Evolutionary conservation across 495 filamentous ascomycete genomes (phyloP).

Genomic region (Glutinoglossum americanum): DNA sequence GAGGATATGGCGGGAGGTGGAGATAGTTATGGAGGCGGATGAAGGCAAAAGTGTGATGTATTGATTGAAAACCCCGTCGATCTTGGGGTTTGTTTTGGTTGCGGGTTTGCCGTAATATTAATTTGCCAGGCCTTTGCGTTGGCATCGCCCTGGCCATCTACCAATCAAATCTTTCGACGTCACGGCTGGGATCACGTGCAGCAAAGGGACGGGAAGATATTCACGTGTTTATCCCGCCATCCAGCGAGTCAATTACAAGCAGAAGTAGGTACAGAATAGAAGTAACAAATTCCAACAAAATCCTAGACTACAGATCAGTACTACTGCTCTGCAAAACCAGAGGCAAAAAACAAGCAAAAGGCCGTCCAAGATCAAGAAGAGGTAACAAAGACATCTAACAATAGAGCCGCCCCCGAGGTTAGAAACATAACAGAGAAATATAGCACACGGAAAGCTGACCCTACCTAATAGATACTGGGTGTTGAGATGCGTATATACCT

Average conservation of each 20-base stretch:
- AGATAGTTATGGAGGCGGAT: not conserved
- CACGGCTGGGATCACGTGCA: too few species aligned
- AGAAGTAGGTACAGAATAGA: slow-evolving; percentile 1
- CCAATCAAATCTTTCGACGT: too few species aligned
- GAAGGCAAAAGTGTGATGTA: too few species aligned
- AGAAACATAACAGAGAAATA: not conserved
- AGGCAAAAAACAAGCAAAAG: not conserved
- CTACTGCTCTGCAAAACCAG: not conserved
- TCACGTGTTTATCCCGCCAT: not conserved
- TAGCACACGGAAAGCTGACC: not conserved
- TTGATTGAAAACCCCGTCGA: too few species aligned
- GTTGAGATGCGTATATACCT: not conserved
- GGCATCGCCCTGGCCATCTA: too few species aligned
- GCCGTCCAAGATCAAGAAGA: not conserved
- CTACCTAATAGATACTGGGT: not conserved
- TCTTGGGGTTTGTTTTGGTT: too few species aligned
- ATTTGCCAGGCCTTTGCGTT: too few species aligned
- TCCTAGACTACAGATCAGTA: slow-evolving; percentile 1
- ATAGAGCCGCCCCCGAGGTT: not conserved
- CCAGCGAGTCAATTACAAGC: not conserved
- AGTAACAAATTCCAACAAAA: not conserved
- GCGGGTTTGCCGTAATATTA: too few species aligned
- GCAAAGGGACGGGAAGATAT: too few species aligned
- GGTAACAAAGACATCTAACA: not conserved
- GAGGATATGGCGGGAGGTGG: not conserved